Conservation (phyloP, 768 basidiomycete species). For the Daedalea quercina region DNA sequence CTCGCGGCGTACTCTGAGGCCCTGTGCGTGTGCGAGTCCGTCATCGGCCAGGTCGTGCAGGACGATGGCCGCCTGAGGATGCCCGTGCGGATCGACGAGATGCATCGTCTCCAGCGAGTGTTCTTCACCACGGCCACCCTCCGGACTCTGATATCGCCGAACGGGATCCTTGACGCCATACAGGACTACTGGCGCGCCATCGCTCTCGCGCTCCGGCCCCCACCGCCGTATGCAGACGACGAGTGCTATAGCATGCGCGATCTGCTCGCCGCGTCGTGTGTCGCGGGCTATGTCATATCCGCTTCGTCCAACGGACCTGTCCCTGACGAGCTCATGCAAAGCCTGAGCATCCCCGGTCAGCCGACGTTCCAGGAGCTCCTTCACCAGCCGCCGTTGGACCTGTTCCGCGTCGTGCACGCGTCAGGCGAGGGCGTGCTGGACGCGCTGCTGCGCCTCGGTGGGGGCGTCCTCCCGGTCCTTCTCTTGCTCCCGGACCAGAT, state of each 20-base stretch:
- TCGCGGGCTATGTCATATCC: constrained; percentile 27
- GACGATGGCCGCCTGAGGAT: constrained; percentile 16
- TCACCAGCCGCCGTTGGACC: constrained; percentile 28
- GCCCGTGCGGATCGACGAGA: constrained; percentile 24
- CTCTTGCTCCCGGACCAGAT: constrained; percentile 36
- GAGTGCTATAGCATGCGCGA: constrained; percentile 29
- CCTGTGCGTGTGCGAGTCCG: constrained; percentile 26
- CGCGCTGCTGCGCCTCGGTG: constrained; percentile 27
- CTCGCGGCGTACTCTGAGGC: constrained; percentile 21
- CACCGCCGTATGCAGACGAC: constrained; percentile 12
- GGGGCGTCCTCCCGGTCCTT: constrained; percentile 34
- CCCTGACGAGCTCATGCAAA: constrained; percentile 16
- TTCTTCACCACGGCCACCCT: constrained; percentile 35
- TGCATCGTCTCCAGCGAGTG: constrained; percentile 39
- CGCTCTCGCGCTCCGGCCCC: constrained; percentile 33
- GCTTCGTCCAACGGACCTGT: constrained; percentile 17
- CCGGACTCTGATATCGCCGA: constrained; percentile 24
- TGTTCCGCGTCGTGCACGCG: constrained; percentile 27
- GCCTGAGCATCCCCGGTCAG: constrained; percentile 18
- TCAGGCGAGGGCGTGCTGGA: constrained; percentile 27
- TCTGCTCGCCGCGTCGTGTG: constrained; percentile 32
- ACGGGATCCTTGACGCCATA: constrained; percentile 23
- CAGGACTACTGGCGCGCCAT: constrained; percentile 35
- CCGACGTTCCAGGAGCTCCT: constrained; percentile 19
- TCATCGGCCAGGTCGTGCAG: constrained; percentile 22